Base-by-base conservation (phyloP, 352 stramenopile species). In the Phytophthora foliorum region DNA sequence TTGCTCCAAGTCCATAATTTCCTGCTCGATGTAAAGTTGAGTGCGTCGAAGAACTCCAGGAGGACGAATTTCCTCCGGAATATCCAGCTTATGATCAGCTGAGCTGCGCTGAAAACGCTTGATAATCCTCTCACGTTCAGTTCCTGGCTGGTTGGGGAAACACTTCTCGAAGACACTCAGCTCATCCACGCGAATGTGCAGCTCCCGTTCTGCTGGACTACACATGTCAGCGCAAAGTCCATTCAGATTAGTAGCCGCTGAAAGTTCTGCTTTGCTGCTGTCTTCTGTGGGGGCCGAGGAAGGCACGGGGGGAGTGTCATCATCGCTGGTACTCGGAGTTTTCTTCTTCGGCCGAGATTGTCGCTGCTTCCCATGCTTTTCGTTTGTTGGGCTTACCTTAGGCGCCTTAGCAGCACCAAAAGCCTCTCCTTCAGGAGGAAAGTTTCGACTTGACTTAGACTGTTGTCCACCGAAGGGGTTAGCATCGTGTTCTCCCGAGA, bases 61-160 rank as follows among this genome's bases (percentile, higher is more conserved):
- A 16, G 90, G 90, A 5, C 90, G 86, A 32, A 97, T 82, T 50
- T 96, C 84, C 10, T 81, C 82, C 0, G 90, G 77, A 31, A 96
- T 95, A 64, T 96, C 82, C 3, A 96, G 57, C 58, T 96, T 96
- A 67, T 95, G 86, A 55, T 94, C 88, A 11, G 90, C 90, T 3
- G 88, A 94, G 68, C 83, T 93, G 10, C 90, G 86, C 60, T 97
- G 89, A 52, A 96, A 97, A 24, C 86, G 84, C 68, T 97, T 97
- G 50, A 97, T 88, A 60, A 95, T 95, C 53, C 90, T 61, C 6
- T 93, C 79, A 3, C 78, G 76, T 54, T 94, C 84, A 10, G 52
- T 74, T 1, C 84, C 82, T n/a, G 82, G 78, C 8, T 81, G 50
- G 24, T 79, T 77, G 2, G 88, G 84, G 51, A 87, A 92, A 45